Evolutionary conservation across 495 filamentous ascomycete genomes (phyloP), one percentile per base, ranked within the genome.

Genomic region (Chaetomium tenue): DNA sequence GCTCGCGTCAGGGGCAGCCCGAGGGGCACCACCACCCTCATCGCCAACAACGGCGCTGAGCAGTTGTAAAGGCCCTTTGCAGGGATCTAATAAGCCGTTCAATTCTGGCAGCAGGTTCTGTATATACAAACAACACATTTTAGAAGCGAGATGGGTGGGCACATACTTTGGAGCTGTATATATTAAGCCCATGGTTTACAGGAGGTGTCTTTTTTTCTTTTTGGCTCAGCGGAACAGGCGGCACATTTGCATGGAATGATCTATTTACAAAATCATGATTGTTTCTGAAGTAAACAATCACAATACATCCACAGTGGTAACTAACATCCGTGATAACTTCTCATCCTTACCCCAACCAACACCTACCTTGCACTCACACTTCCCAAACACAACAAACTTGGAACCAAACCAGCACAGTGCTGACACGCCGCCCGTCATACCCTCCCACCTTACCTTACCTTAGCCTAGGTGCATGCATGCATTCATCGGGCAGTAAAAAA

Each of bases 11-110:
- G 40, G 11, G 67, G 70, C 56, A 77, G 77, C 62, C 65, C 64
- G 52, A n/a, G 7, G 30, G 74, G 72, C 30, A 82, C 79, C 2
- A 83, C 79, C 12, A 68, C 46, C 61, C 68, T 79, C 61, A 83
- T 83, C 58, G 79, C 78, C 47, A 81, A 82, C 74, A 83, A 83
- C 70, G 80, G 80, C 55, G 74, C 76, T 63, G 66, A 18, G 7
- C 25, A 28, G 51, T 26, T 0, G 22, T 22, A 52, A 7, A 20
- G 22, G 8, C 22, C 18, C 15, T 20, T 23, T 20, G 7, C 37
- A 7, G 12, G 30, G 15, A 42, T 2, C 39, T 46, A 28, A 42
- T 56, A 7, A n/a, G 16, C 18, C 46, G n/a, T 52, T 57, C 16
- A 25, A 40, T 44, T 28, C n/a, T 58, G 55, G 63, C 51, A 69